Base-by-base conservation (phyloP, 2,329 filamentous ascomycete genomes). In the Karstenula rhodostoma region DNA sequence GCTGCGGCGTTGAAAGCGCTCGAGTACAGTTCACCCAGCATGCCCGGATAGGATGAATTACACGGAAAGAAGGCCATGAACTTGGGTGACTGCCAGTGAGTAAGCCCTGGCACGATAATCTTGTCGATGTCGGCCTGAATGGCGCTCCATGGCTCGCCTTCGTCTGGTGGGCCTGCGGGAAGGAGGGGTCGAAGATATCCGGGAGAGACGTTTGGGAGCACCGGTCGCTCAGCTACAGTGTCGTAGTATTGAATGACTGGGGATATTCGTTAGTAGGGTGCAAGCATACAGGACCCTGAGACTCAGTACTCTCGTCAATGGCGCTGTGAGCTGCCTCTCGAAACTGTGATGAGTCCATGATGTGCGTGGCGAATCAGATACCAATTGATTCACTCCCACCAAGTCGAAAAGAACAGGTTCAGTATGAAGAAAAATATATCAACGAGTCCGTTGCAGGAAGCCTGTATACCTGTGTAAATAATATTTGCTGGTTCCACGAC, bases 21-120 rank as follows among this genome's bases (percentile, higher is more conserved):
- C 46, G 89, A 92, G 83, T 97, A 98, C 82, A 98, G 89, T 80
- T 98, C 94, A 22, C 93, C 94, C 12, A 98, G 85, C 77, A 97
- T 94, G 29, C 89, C 87, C 0, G 94, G 93, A 74, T 90, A 97
- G 37, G 90, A 92, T 56, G 89, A 89, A 25, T 87, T 89, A 52
- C 92, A 92, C 1, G 94, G 91, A 80, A 95, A 98, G 83, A 96
- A 98, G 47, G 94, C 94, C 87, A 97, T 92, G 84, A 97, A 98
- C 74, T 94, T 93, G 33, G 75, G 94, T 2, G 89, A 92, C 76
- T 96, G 90, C 93, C 94, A 98, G 80, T 97, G 94, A 0, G 94
- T 97, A 57, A 98, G 83, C 6, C 94, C 94, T 0, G 94, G 94
- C 75, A 97, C 87, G 73, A 98, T 97, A 75, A 95, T 92, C 47